Percentiles rank a stretch among this genome's conserved stretches.
phyloP scores from a whole-genome alignment of 306 rosid genomes.

The Pyrus betulifolia region DNA sequence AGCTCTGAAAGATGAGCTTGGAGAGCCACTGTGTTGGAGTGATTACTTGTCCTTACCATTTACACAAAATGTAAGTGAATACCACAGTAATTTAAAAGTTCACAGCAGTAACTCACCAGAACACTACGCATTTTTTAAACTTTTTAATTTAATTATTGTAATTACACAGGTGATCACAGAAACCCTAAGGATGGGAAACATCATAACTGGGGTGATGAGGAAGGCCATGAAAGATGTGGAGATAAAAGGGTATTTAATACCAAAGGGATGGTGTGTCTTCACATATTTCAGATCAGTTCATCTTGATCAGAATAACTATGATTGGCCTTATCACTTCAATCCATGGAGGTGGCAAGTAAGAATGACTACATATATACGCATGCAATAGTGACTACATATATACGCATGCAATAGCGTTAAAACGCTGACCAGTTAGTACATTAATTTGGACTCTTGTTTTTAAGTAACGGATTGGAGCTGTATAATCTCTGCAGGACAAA shows the following conservation, averaged over 20 bases:
- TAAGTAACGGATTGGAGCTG: conserved; percentile 5
- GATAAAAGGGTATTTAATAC: conserved; percentile 77
- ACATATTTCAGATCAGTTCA: conserved; percentile 84
- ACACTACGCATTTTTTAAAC: neutral
- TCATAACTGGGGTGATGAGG: conserved; percentile 76
- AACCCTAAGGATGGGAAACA: conserved; percentile 78
- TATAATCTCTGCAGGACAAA: conserved; percentile 36
- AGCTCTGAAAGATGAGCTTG: conserved; percentile 54
- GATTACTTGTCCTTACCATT: conserved; percentile 84
- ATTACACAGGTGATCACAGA: conserved; percentile 66
- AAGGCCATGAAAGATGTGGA: conserved; percentile 83
- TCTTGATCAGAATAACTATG: conserved; percentile 72
- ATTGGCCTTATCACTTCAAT: conserved; percentile 70
- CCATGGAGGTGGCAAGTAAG: conserved; percentile 99
- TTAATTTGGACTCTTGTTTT: neutral
- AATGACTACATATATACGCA: neutral
- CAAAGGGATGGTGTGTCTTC: conserved; percentile 82
- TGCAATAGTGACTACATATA: neutral
- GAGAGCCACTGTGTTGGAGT: conserved; percentile 64
- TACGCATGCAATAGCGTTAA: neutral
- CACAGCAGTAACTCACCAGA: neutral
- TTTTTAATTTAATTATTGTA: neutral
- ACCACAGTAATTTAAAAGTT: neutral
- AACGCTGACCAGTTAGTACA: no score
- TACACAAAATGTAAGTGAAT: conserved; percentile 63